phyloP scores from a whole-genome alignment of 1,284 basidiomycete species.

The Tilletia horrida region DNA sequence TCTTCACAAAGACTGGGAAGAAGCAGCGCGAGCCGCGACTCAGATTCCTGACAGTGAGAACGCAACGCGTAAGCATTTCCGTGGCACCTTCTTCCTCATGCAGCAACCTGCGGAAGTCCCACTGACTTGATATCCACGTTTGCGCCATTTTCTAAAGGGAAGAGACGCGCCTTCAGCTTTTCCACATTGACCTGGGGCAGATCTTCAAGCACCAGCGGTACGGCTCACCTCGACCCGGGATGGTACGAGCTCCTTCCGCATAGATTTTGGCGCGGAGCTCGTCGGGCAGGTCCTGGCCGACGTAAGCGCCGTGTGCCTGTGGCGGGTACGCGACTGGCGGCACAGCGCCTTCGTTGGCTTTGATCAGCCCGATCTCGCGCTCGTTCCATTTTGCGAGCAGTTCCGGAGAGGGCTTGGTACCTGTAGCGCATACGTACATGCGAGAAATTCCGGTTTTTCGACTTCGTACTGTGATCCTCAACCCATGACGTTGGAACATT shows the following conservation, averaged over 20 bases:
- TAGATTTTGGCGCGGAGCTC: conserved; percentile 62
- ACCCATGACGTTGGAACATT: too few species aligned
- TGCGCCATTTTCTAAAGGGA: neutral
- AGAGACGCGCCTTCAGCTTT: neutral
- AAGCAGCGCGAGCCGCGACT: conserved; percentile 61
- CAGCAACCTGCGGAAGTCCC: too few species aligned
- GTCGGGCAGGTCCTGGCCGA: conserved; percentile 63
- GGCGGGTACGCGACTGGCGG: conserved; percentile 70
- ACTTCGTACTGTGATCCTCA: too few species aligned
- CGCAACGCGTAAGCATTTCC: too few species aligned
- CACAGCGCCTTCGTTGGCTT: conserved; percentile 56
- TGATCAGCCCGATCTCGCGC: conserved; percentile 69
- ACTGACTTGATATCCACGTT: neutral
- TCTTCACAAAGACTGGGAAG: conserved; percentile 73
- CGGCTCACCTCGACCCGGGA: conserved; percentile 46
- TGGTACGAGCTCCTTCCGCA: conserved; percentile 69
- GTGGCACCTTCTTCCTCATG: too few species aligned
- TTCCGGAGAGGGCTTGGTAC: conserved; percentile 71
- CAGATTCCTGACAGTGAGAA: too few species aligned
- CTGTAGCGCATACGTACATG: too few species aligned
- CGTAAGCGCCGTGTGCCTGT: conserved; percentile 64
- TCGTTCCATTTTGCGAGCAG: conserved; percentile 71
- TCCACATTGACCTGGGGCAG: too few species aligned
- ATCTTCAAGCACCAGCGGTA: conserved; percentile 59
- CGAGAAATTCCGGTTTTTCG: too few species aligned